phyloP scores from a whole-genome alignment of 305 asterid species.

The Fraxinus baroniana region DNA sequence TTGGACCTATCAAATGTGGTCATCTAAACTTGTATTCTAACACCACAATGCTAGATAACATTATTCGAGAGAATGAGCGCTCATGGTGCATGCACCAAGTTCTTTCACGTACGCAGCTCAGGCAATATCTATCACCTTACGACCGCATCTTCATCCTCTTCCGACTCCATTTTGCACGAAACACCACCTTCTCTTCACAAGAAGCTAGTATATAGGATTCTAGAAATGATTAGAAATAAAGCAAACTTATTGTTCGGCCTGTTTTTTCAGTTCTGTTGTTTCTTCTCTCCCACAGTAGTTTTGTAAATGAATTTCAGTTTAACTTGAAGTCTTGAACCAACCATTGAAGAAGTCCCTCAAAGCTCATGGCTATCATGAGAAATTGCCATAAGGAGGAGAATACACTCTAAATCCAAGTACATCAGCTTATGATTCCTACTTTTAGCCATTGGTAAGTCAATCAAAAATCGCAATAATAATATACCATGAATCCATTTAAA shows the following conservation, averaged over 20 bases:
- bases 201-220: not conserved
- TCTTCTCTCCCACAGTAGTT: not conserved
- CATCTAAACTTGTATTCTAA: no score
- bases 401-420: not conserved
- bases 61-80: not conserved
- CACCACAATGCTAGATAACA: no score
- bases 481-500: not conserved
- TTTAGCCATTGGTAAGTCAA: not conserved
- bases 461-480: not conserved
- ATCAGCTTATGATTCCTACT: not conserved
- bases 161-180: not conserved
- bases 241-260: not conserved
- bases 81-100: not conserved
- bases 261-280: not conserved
- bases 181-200: not conserved
- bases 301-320: not conserved
- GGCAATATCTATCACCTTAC: not conserved
- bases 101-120: not conserved
- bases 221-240: not conserved
- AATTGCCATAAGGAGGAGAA: not conserved
- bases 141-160: not conserved
- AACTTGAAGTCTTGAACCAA: not conserved
- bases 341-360: not conserved
- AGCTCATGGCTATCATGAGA: not conserved
- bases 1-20: no score